Conservation (phyloP, 345 rosid genomes). For the Pistacia atlantica region DNA sequence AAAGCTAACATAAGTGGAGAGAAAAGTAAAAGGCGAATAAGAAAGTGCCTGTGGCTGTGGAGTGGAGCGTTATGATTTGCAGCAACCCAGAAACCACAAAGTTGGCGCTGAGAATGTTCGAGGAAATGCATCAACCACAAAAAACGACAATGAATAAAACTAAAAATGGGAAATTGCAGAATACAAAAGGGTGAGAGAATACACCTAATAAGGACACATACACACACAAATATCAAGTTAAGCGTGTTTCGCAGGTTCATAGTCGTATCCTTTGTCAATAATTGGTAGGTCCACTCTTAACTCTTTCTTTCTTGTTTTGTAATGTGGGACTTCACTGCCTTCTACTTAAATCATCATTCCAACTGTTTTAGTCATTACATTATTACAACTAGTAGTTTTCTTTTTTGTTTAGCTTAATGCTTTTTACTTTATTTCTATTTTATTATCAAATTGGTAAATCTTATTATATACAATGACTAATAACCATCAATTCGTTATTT, state of each 20-base stretch:
- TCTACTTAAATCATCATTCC: too few species aligned
- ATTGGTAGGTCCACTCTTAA: constrained; percentile 19
- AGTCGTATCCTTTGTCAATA: neutral
- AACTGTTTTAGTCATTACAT: too few species aligned
- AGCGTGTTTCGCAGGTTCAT: constrained; percentile 11
- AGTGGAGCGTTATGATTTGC: too few species aligned
- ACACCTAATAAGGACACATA: constrained; percentile 32
- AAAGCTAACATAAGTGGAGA: too few species aligned
- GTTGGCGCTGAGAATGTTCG: neutral
- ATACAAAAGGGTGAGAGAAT: neutral
- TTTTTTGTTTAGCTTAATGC: too few species aligned
- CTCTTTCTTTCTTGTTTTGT: neutral
- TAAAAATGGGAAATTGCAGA: neutral
- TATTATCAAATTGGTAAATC: neutral
- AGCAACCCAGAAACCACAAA: too few species aligned
- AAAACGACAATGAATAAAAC: constrained; percentile 9
- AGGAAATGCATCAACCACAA: neutral
- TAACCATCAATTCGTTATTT: too few species aligned
- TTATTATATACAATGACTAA: too few species aligned
- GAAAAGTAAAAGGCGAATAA: too few species aligned
- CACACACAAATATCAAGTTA: neutral
- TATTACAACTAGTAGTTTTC: too few species aligned
- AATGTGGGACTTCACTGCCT: constrained; percentile 2
- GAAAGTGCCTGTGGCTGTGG: too few species aligned
- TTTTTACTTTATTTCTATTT: neutral